Conservation (phyloP, 2,329 filamentous ascomycete genomes). For the Acrodontium crateriforme region DNA sequence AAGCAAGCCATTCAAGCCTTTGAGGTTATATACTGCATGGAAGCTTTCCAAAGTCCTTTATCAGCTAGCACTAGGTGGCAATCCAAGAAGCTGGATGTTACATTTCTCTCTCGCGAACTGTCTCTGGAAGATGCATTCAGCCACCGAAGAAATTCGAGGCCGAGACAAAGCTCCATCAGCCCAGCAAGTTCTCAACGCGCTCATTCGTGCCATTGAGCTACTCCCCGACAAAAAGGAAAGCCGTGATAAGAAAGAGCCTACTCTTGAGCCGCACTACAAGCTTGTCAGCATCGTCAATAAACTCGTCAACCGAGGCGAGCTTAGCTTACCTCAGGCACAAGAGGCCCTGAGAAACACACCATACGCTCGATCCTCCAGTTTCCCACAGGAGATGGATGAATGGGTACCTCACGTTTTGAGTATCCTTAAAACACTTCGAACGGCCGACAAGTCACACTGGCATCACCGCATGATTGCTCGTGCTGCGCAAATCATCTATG, state of each 20-base stretch:
- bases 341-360: constrained; percentile 39
- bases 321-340: constrained; percentile 30
- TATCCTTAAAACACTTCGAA: constrained; percentile 45
- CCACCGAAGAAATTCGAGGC: constrained; percentile 10
- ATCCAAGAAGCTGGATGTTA: constrained; percentile 50
- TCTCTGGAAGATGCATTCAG: constrained; percentile 55
- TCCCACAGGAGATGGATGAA: constrained; percentile 33
- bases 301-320: constrained; percentile 44
- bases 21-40: constrained; percentile 49
- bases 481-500: constrained; percentile 49
- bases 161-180: constrained; percentile 18
- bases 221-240: constrained; percentile 40
- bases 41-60: constrained; percentile 50
- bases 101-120: constrained; percentile 60
- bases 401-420: constrained; percentile 50
- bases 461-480: constrained; percentile 82
- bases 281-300: constrained; percentile 73
- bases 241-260: constrained; percentile 55
- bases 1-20: constrained; percentile 44
- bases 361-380: constrained; percentile 39
- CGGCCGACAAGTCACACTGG: constrained; percentile 85
- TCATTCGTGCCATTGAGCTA: constrained; percentile 46
- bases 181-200: constrained; percentile 40
- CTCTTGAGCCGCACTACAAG: constrained; percentile 88
- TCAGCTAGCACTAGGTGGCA: constrained; percentile 42